These are phyloP conservation scores for Cryptosporidium canis DNA, from an alignment of 169 alveolate genomes.

Conservation along the genomic window DNA sequence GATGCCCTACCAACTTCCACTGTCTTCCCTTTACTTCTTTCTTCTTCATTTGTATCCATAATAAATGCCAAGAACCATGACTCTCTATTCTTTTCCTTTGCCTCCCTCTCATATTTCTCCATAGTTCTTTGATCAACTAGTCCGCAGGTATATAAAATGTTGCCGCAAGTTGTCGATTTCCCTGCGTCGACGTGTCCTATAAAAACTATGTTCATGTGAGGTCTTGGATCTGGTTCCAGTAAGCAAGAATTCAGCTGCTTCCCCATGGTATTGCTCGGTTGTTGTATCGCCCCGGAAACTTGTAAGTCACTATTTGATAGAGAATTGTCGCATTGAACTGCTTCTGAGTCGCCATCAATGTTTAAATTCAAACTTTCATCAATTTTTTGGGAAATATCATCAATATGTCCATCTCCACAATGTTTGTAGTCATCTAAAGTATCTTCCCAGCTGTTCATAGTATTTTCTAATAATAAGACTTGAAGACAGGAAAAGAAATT, in stretches of 20 bases:
- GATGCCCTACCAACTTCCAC: constrained; percentile 99
- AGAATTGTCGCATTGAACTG: not conserved
- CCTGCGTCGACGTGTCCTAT: constrained; percentile 99
- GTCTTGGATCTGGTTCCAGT: constrained; percentile 86
- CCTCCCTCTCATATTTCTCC: constrained; percentile 97
- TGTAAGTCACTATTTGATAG: not conserved
- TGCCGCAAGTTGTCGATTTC: constrained; percentile 98
- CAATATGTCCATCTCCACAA: not conserved
- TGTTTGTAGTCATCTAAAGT: not conserved
- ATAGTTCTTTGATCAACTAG: constrained; percentile 95
- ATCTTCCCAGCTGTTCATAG: constrained; percentile 50
- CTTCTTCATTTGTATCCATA: constrained; percentile 99
- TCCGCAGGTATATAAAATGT: constrained; percentile 89
- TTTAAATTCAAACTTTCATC: not conserved
- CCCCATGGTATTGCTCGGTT: not conserved
- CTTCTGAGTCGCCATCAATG: not conserved
- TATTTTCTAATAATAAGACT: not conserved
- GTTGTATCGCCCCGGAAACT: not conserved
- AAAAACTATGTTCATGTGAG: constrained; percentile 94
- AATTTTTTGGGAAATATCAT: not conserved
- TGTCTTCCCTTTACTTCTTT: constrained; percentile 96
- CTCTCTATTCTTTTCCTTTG: constrained; percentile 97
- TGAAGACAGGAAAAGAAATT: not conserved
- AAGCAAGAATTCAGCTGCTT: constrained; percentile 4
- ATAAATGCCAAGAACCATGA: constrained; percentile 99